Conservation (phyloP, 495 filamentous ascomycete genomes). For the Poronia punctata region DNA sequence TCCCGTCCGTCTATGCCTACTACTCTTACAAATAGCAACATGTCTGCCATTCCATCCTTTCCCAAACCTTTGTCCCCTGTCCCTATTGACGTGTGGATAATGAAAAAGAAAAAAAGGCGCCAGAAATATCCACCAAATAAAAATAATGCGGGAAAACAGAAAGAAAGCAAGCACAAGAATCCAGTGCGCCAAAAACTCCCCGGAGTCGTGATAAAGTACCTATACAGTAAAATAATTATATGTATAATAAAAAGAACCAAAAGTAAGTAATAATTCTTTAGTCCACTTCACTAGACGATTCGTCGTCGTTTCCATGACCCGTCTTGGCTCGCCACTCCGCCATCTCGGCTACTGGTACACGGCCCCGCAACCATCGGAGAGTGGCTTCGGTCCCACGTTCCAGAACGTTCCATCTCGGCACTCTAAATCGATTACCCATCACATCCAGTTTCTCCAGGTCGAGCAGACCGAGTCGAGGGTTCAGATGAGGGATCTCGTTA, state of each 20-base stretch:
- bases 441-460: slow-evolving; percentile 54
- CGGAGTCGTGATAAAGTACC: too few relatives aligned
- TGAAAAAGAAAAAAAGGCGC: too few relatives aligned
- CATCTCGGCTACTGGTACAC: slow-evolving; percentile 63
- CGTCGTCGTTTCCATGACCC: slow-evolving; percentile 24
- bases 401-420: slow-evolving; percentile 79
- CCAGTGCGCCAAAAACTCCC: too few relatives aligned
- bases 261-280: slow-evolving; percentile 13
- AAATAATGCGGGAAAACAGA: too few relatives aligned
- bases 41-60: too few relatives aligned
- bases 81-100: too few relatives aligned
- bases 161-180: too few relatives aligned
- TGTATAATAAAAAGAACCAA: background rate
- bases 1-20: too few relatives aligned
- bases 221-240: too few relatives aligned
- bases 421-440: slow-evolving; percentile 73
- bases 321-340: slow-evolving; percentile 36
- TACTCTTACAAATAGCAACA: too few relatives aligned
- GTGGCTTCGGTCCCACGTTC: slow-evolving; percentile 83
- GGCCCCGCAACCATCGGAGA: slow-evolving; percentile 74
- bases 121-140: too few relatives aligned
- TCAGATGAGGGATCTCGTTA: slow-evolving; percentile 72
- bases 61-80: too few relatives aligned
- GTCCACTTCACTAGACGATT: slow-evolving; percentile 27
- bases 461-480: slow-evolving; percentile 70